These are phyloP conservation scores for Hypoxylon sp. DNA, from an alignment of 2,329 filamentous ascomycete genomes.

Conservation along the genomic window DNA sequence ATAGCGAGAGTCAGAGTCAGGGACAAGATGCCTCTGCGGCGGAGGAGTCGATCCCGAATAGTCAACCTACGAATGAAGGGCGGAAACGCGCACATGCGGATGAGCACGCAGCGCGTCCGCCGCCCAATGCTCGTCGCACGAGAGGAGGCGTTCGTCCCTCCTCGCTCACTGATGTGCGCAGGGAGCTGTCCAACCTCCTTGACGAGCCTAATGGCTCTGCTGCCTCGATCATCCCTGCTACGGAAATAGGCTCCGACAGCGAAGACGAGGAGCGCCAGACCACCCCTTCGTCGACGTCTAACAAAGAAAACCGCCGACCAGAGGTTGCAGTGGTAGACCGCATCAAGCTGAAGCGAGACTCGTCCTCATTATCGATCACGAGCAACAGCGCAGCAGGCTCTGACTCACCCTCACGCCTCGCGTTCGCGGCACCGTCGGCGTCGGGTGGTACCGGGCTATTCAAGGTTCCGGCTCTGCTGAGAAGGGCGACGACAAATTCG, in stretches of 20 bases:
- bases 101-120: conserved; percentile 60
- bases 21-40: conserved; percentile 49
- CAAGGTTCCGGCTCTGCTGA: conserved; percentile 78
- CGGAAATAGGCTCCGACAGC: conserved; percentile 65
- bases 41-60: conserved; percentile 62
- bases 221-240: conserved; percentile 62
- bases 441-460: conserved; percentile 63
- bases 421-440: conserved; percentile 65
- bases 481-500: conserved; percentile 79
- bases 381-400: conserved; percentile 36
- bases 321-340: conserved; percentile 75
- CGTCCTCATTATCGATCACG: conserved; percentile 45
- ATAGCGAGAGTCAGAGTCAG: conserved; percentile 55
- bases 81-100: conserved; percentile 52
- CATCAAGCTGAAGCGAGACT: conserved; percentile 73
- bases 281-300: conserved; percentile 47
- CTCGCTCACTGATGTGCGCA: conserved; percentile 82
- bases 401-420: conserved; percentile 60
- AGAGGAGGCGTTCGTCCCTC: conserved; percentile 75
- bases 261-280: conserved; percentile 64
- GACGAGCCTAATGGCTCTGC: conserved; percentile 71
- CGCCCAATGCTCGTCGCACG: conserved; percentile 73
- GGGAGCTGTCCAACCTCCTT: conserved; percentile 85
- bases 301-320: conserved; percentile 65
- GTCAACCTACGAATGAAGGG: conserved; percentile 62